Conservation (phyloP, 2,329 filamentous ascomycete species). For the Paecilomyces formosus region DNA sequence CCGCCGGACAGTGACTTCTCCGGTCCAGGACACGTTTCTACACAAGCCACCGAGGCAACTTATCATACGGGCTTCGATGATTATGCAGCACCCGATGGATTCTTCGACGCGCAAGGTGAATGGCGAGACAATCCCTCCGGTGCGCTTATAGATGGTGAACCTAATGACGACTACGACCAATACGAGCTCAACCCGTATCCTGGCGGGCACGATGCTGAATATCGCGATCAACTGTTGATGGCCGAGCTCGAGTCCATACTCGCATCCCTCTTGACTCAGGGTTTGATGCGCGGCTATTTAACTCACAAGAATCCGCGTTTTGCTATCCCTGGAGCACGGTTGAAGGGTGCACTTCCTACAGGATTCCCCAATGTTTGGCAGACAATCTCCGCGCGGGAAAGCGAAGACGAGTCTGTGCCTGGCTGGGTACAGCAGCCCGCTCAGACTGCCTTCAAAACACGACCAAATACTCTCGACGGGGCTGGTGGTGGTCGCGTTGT, state of each 20-base stretch:
- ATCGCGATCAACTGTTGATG: constrained; percentile 37
- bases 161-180: constrained; percentile 28
- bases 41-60: constrained; percentile 3
- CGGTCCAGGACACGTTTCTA: constrained; percentile 9
- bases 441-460: background rate
- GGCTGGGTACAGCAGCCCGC: constrained; percentile 59
- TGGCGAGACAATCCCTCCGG: constrained; percentile 17
- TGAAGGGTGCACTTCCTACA: constrained; percentile 33
- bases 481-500: constrained; percentile 48
- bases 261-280: constrained; percentile 69
- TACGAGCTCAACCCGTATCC: constrained; percentile 51
- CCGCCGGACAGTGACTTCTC: constrained; percentile 26
- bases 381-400: constrained; percentile 56
- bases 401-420: constrained; percentile 57
- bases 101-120: constrained; percentile 25
- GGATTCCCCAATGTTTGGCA: constrained; percentile 67
- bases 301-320: constrained; percentile 70
- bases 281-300: constrained; percentile 75
- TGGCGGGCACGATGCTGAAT: constrained; percentile 8
- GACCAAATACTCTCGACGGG: constrained; percentile 9
- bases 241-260: constrained; percentile 69
- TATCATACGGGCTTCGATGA: constrained; percentile 23
- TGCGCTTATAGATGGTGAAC: constrained; percentile 19
- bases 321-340: constrained; percentile 65
- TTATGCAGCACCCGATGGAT: constrained; percentile 25